These are phyloP conservation scores for Sphagnum tenellum DNA, from an alignment of 225 moss, liverwort and hornwort genomes.

Conservation along the genomic window DNA sequence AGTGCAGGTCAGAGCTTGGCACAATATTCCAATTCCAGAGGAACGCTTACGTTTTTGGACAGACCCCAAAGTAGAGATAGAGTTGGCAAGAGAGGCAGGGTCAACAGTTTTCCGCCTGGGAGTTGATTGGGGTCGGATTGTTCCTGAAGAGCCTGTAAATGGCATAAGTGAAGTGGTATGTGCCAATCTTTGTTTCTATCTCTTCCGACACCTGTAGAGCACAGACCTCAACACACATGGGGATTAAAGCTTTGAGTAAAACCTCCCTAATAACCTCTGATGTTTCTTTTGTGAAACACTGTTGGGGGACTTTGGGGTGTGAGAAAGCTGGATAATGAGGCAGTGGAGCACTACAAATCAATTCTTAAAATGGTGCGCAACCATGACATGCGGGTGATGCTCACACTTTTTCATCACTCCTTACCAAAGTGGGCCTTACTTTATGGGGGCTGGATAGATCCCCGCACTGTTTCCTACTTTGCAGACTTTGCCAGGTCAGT, in stretches of 20 bases:
- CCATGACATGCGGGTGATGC: slow-evolving; percentile 78
- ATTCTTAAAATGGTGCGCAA: slow-evolving; percentile 53
- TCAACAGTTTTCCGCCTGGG: slow-evolving; percentile 82
- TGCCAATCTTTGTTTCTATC: too few relatives aligned
- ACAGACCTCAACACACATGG: too few relatives aligned
- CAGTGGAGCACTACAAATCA: slow-evolving; percentile 71
- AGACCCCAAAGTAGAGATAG: slow-evolving; percentile 60
- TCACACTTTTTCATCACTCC: slow-evolving; percentile 93
- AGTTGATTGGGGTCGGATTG: slow-evolving; percentile 90
- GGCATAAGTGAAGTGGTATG: slow-evolving; percentile 57
- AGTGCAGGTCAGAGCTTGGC: slow-evolving; percentile 81
- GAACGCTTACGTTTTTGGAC: slow-evolving; percentile 94
- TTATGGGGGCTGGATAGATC: slow-evolving; percentile 82
- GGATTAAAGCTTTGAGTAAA: too few relatives aligned
- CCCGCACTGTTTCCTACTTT: slow-evolving; percentile 63
- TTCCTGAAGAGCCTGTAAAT: slow-evolving; percentile 59
- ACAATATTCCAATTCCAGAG: slow-evolving; percentile 56
- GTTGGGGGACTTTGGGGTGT: background rate
- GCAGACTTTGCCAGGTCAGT: slow-evolving; percentile 61
- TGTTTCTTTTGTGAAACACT: too few relatives aligned
- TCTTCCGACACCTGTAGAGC: too few relatives aligned
- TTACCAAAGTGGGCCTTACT: slow-evolving; percentile 82
- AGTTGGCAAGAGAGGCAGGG: slow-evolving; percentile 61
- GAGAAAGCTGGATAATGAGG: slow-evolving; percentile 65
- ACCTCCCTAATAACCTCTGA: too few relatives aligned